Percentiles rank a stretch among this genome's conserved stretches.
Conservation (phyloP, 345 rosid species). For the Salix dunnii region DNA sequence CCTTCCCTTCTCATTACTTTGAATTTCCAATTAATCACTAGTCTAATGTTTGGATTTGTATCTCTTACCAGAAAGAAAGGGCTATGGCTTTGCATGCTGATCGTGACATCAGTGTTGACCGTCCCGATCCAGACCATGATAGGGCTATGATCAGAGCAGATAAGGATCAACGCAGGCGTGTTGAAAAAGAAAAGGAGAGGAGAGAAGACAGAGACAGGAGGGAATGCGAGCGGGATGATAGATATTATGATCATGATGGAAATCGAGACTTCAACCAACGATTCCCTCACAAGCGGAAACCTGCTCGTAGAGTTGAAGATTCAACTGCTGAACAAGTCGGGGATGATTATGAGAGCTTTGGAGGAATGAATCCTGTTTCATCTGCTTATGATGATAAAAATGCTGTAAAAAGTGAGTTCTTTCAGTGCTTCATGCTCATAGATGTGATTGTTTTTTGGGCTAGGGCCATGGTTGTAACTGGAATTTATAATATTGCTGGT, state of each 20-base stretch:
- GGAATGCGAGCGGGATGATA: conserved; percentile 49
- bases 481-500: neutral
- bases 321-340: conserved; percentile 57
- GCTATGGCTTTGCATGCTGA: conserved; percentile 45
- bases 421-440: neutral
- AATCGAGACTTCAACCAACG: conserved; percentile 56
- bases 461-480: neutral
- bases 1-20: conserved; percentile 3
- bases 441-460: conserved; percentile 2
- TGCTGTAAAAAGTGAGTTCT: conserved; percentile 52
- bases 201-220: conserved; percentile 70
- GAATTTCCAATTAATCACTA: conserved; percentile 12
- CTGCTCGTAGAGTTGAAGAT: conserved; percentile 38
- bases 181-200: conserved; percentile 66
- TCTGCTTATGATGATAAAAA: conserved; percentile 64
- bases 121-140: conserved; percentile 56
- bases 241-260: conserved; percentile 59
- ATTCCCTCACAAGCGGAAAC: conserved; percentile 47
- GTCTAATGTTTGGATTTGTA: conserved; percentile 25
- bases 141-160: conserved; percentile 47
- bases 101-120: conserved; percentile 52
- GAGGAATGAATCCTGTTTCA: conserved; percentile 49
- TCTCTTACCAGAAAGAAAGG: conserved; percentile 66
- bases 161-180: conserved; percentile 65
- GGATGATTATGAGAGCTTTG: conserved; percentile 54